These are phyloP conservation scores for Nidula niveotomentosa DNA, from an alignment of 1,284 basidiomycete genomes.

Conservation along the genomic window DNA sequence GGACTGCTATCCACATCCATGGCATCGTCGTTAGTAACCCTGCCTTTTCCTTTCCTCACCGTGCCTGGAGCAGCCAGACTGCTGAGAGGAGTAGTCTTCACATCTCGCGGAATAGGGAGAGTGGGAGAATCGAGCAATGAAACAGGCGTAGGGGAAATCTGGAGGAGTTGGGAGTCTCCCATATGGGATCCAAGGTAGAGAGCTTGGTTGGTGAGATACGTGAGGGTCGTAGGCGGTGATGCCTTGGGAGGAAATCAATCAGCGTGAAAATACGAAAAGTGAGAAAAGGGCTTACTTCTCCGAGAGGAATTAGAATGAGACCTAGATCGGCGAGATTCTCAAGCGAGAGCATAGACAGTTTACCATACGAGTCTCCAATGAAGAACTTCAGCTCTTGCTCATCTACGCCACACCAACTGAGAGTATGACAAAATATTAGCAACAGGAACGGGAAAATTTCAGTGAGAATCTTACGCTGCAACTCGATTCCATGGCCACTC, in stretches of 20 bases:
- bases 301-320: constrained; percentile 68
- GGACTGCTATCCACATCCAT: constrained; percentile 26
- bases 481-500: constrained; percentile 76
- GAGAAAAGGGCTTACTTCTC: constrained; percentile 54
- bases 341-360: constrained; percentile 64
- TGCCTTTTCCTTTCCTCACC: constrained; percentile 32
- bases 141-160: constrained; percentile 47
- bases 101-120: constrained; percentile 46
- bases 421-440: neutral
- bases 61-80: constrained; percentile 18
- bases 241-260: constrained; percentile 40
- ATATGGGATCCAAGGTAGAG: constrained; percentile 83
- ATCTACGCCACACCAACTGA: constrained; percentile 52
- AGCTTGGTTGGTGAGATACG: constrained; percentile 74
- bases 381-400: constrained; percentile 50
- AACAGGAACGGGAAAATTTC: neutral
- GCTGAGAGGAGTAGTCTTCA: constrained; percentile 37
- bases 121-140: constrained; percentile 42
- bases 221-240: constrained; percentile 75
- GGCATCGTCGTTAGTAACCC: constrained; percentile 21
- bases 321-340: constrained; percentile 41
- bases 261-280: neutral
- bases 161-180: constrained; percentile 80
- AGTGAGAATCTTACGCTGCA: constrained; percentile 44
- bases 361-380: constrained; percentile 80